These are phyloP conservation scores for Gossypium trilobum DNA, from an alignment of 441 rosid species.

Conservation along the genomic window DNA sequence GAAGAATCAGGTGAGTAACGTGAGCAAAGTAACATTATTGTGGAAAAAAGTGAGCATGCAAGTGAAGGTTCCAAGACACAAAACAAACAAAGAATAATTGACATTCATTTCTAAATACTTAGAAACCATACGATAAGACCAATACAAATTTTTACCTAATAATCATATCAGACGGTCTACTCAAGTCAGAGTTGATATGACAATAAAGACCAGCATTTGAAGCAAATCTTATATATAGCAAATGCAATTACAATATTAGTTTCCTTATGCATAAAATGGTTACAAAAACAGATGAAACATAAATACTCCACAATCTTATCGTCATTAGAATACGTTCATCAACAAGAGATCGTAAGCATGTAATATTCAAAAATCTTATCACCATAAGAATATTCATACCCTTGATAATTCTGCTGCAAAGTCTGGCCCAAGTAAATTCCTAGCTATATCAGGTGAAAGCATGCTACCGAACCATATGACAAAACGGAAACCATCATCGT, in stretches of 20 bases:
- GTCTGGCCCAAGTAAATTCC: conserved; percentile 71
- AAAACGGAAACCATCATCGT: conserved; percentile 78
- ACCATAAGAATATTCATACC: conserved; percentile 33
- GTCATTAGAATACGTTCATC: neutral
- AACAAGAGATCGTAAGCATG: conserved; percentile 20
- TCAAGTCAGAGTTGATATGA: neutral
- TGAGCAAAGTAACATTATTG: neutral
- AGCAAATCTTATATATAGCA: neutral
- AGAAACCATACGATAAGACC: too few species aligned
- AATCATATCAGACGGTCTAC: too few species aligned
- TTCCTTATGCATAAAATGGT: neutral
- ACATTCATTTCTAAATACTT: too few species aligned
- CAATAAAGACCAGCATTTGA: neutral
- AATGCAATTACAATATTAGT: neutral
- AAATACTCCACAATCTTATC: neutral
- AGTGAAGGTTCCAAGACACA: too few species aligned
- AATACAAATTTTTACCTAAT: too few species aligned
- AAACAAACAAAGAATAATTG: too few species aligned
- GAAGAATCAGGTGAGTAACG: neutral
- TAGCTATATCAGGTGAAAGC: conserved; percentile 78
- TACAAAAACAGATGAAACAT: neutral
- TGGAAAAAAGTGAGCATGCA: neutral
- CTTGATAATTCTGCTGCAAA: conserved; percentile 81
- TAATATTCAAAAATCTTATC: neutral
- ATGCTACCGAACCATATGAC: conserved; percentile 89